These are phyloP conservation scores for Tricholoma furcatifolium DNA, from an alignment of 768 basidiomycete genomes.

Conservation along the genomic window DNA sequence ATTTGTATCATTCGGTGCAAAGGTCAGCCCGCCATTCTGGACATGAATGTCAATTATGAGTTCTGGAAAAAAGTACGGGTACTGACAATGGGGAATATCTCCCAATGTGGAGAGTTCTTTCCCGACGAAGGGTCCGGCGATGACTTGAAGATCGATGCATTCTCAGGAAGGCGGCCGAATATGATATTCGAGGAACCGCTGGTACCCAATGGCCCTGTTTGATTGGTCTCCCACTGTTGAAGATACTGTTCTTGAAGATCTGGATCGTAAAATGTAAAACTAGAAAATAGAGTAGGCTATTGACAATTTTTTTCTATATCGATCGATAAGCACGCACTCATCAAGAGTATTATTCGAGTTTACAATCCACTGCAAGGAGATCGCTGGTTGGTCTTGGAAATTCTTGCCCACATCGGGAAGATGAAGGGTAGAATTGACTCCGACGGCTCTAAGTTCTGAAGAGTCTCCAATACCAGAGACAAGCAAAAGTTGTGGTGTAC, in stretches of 20 bases:
- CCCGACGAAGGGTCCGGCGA: neutral
- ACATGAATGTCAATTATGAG: neutral
- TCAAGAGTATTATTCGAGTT: conserved; percentile 3
- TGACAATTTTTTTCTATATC: neutral
- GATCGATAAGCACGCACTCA: neutral
- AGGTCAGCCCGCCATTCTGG: neutral
- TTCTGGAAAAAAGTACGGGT: neutral
- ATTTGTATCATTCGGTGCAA: neutral
- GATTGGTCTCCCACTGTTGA: neutral
- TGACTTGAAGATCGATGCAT: neutral
- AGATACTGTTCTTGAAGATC: neutral
- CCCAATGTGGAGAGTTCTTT: conserved; percentile 1
- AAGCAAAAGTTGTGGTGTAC: conserved; percentile 28
- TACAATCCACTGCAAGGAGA: neutral
- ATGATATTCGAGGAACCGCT: neutral
- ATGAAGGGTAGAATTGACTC: neutral
- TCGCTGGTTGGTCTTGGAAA: neutral
- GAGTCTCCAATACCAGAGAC: conserved; percentile 14
- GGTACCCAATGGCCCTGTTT: neutral
- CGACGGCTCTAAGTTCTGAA: neutral
- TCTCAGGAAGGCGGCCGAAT: neutral
- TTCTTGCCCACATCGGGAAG: conserved; percentile 1
- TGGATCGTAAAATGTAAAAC: neutral
- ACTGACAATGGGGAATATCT: neutral
- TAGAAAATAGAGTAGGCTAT: neutral